Base-by-base conservation (phyloP, 1,284 basidiomycete species). In the Pseudozyma flocculosa region DNA sequence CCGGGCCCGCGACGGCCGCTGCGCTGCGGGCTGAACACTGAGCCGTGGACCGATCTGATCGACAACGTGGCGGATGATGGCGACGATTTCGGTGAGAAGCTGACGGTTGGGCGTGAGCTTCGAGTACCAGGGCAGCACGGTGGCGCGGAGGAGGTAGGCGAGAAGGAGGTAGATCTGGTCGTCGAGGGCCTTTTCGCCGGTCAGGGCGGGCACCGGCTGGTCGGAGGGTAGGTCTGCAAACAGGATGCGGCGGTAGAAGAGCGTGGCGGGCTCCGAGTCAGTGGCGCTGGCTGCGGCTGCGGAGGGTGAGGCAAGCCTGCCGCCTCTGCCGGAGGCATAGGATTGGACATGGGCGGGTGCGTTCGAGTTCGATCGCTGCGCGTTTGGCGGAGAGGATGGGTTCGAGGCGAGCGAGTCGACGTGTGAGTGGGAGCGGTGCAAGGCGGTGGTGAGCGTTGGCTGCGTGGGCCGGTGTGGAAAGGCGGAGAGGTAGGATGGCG, bases 91-190 rank as follows among this genome's bases (percentile, higher is more conserved):
- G 2, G 49, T 58, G 23, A 69, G 45, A 4, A 71, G 54, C 36
- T 67, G 59, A 19, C 68, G 58, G 24, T 71, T 63, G 2, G 66
- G 66, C 14, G 66, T 70, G 26, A 71, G 41, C 45, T 61, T 61
- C 52, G 54, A 50, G 42, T 66, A 69, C 68, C 68, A 71, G 0
- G 66, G 63, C 30, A 71, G 50, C n/a, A 71, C 61, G 8, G 67
- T 60, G 30, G 57, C 56, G 32, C 67, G 54, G 47, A 71, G 17
- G 1, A 67, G 54, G 22, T 64, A 62, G 17, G 68, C 62, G 2
- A 71, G 48, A 17, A 71, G 42, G 26, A 69, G 43, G 23, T 55
- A 51, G 47, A 61, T 43, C 38, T 65, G 57, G 42, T 69, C 67
- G 38, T 71, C 67, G 14, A 68, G 50, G 19, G 52, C 48, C 14